Percentiles rank a stretch among this genome's conserved stretches.
These are phyloP conservation scores for Chrysochromulina tobinii DNA, from an alignment of 78 protist species.

Conservation along the genomic window DNA sequence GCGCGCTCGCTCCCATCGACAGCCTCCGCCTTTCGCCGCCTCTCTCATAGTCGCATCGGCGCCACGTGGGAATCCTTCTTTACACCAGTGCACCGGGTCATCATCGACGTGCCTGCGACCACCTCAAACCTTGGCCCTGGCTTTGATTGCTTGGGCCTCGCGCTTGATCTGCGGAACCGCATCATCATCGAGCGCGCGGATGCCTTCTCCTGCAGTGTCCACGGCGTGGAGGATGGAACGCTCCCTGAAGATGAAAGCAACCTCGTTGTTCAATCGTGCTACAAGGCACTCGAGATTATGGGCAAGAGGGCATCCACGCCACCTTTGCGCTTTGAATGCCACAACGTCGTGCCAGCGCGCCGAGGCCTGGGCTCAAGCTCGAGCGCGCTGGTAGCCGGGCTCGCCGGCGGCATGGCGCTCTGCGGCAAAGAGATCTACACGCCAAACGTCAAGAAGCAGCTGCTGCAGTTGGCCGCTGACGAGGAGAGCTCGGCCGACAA, in stretches of 20 bases:
- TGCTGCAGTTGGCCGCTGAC: conserved; percentile 52
- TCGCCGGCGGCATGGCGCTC: conserved; percentile 59
- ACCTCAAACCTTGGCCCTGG: conserved; percentile 75
- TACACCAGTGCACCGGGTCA: conserved; percentile 8
- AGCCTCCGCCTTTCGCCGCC: too few species aligned
- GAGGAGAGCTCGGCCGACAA: conserved; percentile 70
- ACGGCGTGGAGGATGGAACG: conserved; percentile 44
- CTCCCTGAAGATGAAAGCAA: conserved; percentile 25
- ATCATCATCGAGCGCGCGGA: conserved; percentile 47
- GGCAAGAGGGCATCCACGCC: neutral
- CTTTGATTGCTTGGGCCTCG: conserved; percentile 62
- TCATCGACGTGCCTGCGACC: conserved; percentile 71
- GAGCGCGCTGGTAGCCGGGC: conserved; percentile 60
- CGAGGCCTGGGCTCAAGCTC: conserved; percentile 53
- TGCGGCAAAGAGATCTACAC: conserved; percentile 40
- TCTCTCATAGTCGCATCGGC: too few species aligned
- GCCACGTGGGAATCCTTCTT: too few species aligned
- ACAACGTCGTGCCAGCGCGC: conserved; percentile 43
- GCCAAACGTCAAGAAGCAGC: neutral
- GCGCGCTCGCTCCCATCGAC: too few species aligned
- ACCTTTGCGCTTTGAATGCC: neutral
- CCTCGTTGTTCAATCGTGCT: neutral
- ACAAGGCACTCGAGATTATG: neutral
- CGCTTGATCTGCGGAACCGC: conserved; percentile 55
- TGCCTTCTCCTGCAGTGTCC: neutral